Evolutionary conservation across 1,284 basidiomycete genomes (phyloP), one percentile per base, ranked within the genome.

Genomic region (Neotropicomus parvogracilis): DNA sequence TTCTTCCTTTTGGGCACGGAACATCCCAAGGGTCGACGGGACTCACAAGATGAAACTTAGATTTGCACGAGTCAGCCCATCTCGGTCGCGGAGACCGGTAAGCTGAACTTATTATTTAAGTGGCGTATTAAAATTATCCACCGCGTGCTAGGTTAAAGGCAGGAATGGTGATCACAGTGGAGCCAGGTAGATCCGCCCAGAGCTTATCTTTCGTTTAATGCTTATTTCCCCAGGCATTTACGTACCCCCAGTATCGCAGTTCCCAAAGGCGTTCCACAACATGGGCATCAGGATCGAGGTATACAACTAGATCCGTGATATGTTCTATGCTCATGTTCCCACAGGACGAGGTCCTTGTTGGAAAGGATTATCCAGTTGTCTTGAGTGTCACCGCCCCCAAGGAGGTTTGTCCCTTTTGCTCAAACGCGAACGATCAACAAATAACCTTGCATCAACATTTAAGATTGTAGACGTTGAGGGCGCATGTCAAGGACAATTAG

Each of bases 201-300:
- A 28, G 21, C 27, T 45, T 31, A 48, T 52, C 8, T 28, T 16
- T 12, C 17, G 21, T 17, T 45, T 19, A 34, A 33, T 34, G 43
- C 32, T 43, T 43, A 43, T 55, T 32, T 44, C 49, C 31, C 48
- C 48, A 76, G 85, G 87, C 2, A 75, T 91, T 32, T 97, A 95
- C 61, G 90, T 97, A 17, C 94, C 94, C 3, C 80, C 83, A 1
- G 76, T 80, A 17, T 60, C 82, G 2, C 71, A 78, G 36, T 97
- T 90, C 67, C 94, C 94, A 0, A 85, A 79, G 55, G 79, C 81
- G 48, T 97, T 91, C 69, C 92, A 94, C 58, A 88, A 91, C 53
- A 79, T 95, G 21, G 91, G 90, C 5, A 84, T 97, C 52, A 80
- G 94, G 39, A 91, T 97, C 60, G 93, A 97, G 75, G 88, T 84